Evolutionary conservation across 768 basidiomycete genomes (phyloP).

Genomic region (Naganishia vaughanmartiniae): DNA sequence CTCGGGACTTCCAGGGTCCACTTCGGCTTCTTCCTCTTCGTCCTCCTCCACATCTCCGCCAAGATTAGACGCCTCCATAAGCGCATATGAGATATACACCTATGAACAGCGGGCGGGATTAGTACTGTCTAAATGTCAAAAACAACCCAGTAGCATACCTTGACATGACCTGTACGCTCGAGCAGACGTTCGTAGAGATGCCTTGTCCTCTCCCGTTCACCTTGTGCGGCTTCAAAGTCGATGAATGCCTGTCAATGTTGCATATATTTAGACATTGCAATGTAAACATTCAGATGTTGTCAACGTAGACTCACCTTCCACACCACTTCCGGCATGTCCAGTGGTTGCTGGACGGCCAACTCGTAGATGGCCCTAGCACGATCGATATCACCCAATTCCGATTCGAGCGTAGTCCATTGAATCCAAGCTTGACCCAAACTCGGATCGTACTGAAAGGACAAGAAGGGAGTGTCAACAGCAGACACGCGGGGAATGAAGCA

Average conservation of each 20-base stretch:
- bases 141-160: slow-evolving; percentile 51
- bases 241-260: slow-evolving; percentile 65
- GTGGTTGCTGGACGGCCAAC: slow-evolving; percentile 77
- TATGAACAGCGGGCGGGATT: neutral
- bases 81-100: slow-evolving; percentile 92
- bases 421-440: slow-evolving; percentile 94
- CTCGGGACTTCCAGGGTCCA: slow-evolving; percentile 65
- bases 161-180: slow-evolving; percentile 82
- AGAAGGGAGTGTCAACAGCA: neutral
- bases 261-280: neutral
- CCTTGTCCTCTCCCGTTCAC: slow-evolving; percentile 81
- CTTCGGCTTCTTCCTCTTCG: slow-evolving; percentile 57
- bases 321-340: slow-evolving; percentile 83
- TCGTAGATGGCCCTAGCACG: slow-evolving; percentile 93
- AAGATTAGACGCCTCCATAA: slow-evolving; percentile 75
- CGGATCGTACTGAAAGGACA: slow-evolving; percentile 68
- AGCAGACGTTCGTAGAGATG: slow-evolving; percentile 83
- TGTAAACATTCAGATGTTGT: neutral
- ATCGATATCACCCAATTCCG: slow-evolving; percentile 76
- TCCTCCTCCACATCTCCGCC: slow-evolving; percentile 52
- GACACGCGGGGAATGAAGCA: neutral
- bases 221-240: slow-evolving; percentile 92
- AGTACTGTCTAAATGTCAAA: neutral
- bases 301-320: slow-evolving; percentile 45
- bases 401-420: slow-evolving; percentile 88